These are phyloP conservation scores for Aspergillus ibericus DNA, from an alignment of 2,329 filamentous ascomycete genomes.

Conservation along the genomic window DNA sequence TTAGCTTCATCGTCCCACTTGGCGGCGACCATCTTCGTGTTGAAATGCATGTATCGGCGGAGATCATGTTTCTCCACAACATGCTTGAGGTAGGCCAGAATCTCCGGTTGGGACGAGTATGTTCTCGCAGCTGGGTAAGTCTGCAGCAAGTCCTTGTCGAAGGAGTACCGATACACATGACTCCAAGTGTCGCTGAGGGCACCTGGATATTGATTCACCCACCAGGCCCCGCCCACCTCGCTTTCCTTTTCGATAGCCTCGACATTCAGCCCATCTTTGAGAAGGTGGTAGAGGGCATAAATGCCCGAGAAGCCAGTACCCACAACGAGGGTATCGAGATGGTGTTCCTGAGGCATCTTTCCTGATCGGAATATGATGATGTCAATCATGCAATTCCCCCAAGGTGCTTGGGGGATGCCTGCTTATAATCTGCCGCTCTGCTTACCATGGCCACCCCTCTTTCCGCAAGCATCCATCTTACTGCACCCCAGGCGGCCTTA, in stretches of 20 bases:
- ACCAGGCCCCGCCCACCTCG: constrained; percentile 47
- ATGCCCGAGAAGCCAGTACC: constrained; percentile 43
- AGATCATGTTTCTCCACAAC: constrained; percentile 25
- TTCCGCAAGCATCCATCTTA: too few species aligned
- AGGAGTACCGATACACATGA: constrained; percentile 30
- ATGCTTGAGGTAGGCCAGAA: constrained; percentile 28
- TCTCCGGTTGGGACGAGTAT: constrained; percentile 25
- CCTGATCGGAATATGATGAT: too few species aligned
- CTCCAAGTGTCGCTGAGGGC: constrained; percentile 41
- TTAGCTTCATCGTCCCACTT: constrained; percentile 11
- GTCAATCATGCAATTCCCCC: too few species aligned
- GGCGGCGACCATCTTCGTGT: constrained; percentile 16
- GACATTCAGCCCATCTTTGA: constrained; percentile 36
- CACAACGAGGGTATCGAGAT: constrained; percentile 41
- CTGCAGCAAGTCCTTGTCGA: constrained; percentile 24
- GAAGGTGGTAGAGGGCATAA: constrained; percentile 39
- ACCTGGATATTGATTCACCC: constrained; percentile 48
- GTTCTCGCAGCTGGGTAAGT: constrained; percentile 4
- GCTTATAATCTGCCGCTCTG: too few species aligned
- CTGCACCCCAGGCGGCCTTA: too few species aligned
- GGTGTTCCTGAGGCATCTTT: constrained; percentile 5
- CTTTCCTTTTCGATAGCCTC: constrained; percentile 42
- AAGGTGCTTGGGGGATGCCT: too few species aligned
- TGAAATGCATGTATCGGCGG: constrained; percentile 21
- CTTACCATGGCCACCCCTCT: too few species aligned